Evolutionary conservation across 1,284 basidiomycete species (phyloP).

Genomic region (Lignosus rhinocerotis): DNA sequence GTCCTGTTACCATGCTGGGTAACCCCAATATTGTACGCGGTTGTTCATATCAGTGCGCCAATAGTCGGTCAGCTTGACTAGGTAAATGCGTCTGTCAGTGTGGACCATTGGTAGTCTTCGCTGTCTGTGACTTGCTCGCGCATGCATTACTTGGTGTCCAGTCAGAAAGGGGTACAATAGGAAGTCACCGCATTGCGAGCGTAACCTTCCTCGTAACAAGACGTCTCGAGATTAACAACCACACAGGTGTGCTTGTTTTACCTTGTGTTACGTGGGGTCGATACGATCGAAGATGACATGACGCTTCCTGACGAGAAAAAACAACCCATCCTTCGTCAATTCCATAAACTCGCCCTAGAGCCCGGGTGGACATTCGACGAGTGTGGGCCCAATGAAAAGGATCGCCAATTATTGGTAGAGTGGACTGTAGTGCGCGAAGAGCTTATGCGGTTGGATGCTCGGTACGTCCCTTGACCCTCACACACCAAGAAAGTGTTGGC

Average conservation of each 20-base stretch:
- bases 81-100: no score
- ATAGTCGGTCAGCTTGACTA: no score
- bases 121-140: no score
- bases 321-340: conserved; percentile 82
- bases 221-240: not conserved
- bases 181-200: no score
- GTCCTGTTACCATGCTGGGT: no score
- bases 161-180: no score
- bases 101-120: no score
- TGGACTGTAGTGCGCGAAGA: conserved; percentile 88
- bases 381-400: conserved; percentile 88
- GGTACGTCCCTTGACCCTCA: conserved; percentile 44
- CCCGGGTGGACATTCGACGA: conserved; percentile 90
- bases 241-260: conserved; percentile 94
- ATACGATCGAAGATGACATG: conserved; percentile 99
- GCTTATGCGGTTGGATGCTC: conserved; percentile 65
- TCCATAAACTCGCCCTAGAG: conserved; percentile 81
- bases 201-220: no score
- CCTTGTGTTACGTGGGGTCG: conserved; percentile 88
- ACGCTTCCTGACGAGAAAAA: conserved; percentile 87
- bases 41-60: no score
- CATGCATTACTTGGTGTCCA: no score
- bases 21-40: no score
- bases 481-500: not conserved
- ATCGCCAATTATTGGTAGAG: conserved; percentile 84